Conservation (phyloP, 768 basidiomycete species). For the Gloeostereum incarnatum region DNA sequence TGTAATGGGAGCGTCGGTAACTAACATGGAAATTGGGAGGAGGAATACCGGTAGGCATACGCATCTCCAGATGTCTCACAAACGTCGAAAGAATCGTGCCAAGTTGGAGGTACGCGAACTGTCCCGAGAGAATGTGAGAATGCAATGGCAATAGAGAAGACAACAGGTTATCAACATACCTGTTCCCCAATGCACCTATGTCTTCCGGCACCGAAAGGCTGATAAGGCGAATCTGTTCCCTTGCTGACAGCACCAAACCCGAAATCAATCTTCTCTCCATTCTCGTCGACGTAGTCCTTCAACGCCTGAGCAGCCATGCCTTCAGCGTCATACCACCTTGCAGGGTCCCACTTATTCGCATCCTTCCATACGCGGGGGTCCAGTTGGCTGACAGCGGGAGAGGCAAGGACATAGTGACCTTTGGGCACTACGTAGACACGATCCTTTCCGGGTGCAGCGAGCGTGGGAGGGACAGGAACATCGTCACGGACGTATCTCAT, state of each 20-base stretch:
- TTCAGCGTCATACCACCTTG: constrained; percentile 56
- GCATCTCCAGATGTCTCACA: not conserved
- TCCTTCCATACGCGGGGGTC: constrained; percentile 58
- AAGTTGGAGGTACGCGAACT: constrained; percentile 1
- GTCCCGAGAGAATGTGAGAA: not conserved
- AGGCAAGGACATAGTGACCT: constrained; percentile 62
- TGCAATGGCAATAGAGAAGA: not conserved
- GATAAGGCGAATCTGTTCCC: constrained; percentile 65
- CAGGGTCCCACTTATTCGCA: constrained; percentile 45
- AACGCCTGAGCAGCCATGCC: constrained; percentile 50
- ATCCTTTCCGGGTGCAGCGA: constrained; percentile 52
- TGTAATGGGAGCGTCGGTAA: not conserved
- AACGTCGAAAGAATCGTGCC: constrained; percentile 2
- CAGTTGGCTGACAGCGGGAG: constrained; percentile 56
- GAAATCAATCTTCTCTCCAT: constrained; percentile 62
- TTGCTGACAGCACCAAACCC: constrained; percentile 69
- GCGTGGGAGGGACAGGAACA: constrained; percentile 54
- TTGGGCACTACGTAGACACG: constrained; percentile 56
- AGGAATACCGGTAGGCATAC: not conserved
- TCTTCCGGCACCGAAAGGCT: constrained; percentile 72
- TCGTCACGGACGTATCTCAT: constrained; percentile 62
- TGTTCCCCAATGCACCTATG: constrained; percentile 67
- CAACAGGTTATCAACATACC: constrained; percentile 10
- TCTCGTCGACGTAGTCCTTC: constrained; percentile 41
- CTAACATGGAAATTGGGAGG: constrained; percentile 1